These are phyloP conservation scores for Arabidopsis suecica DNA, from an alignment of 345 rosid genomes.

Conservation along the genomic window DNA sequence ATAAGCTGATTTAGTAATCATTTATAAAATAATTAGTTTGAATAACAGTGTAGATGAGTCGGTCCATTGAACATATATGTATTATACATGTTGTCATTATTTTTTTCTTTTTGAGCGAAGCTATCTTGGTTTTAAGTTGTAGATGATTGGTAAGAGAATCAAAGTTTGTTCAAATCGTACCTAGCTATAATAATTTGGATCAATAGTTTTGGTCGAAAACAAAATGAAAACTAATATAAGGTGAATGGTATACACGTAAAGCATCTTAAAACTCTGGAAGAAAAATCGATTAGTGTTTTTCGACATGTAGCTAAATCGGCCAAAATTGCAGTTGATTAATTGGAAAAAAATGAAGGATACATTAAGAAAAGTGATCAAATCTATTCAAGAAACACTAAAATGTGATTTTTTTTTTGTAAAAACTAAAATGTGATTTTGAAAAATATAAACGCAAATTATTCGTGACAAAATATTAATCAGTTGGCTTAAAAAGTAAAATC, in stretches of 20 bases:
- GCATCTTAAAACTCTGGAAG: background rate
- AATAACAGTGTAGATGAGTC: conserved; percentile 19
- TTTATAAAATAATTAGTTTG: conserved; percentile 6
- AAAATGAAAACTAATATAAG: background rate
- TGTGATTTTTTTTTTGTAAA: background rate
- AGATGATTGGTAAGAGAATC: conserved; percentile 1
- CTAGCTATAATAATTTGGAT: background rate
- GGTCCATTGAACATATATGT: conserved; percentile 16
- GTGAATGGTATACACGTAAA: background rate
- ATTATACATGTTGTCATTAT: background rate
- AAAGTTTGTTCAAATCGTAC: conserved; percentile 8
- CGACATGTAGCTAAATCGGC: background rate
- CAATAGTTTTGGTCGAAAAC: background rate
- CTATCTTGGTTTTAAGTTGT: conserved; percentile 22
- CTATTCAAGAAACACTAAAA: background rate
- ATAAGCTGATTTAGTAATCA: background rate
- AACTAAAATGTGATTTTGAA: too few relatives aligned
- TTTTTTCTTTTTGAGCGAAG: conserved; percentile 13
- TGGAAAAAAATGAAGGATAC: background rate
- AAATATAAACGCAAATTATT: too few relatives aligned
- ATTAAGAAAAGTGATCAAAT: background rate
- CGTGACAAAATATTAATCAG: too few relatives aligned
- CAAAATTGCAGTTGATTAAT: background rate
- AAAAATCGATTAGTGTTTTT: too few relatives aligned
- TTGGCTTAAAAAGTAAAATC: background rate